phyloP scores from a whole-genome alignment of 352 stramenopile genomes.

The Phytophthora rubi region DNA sequence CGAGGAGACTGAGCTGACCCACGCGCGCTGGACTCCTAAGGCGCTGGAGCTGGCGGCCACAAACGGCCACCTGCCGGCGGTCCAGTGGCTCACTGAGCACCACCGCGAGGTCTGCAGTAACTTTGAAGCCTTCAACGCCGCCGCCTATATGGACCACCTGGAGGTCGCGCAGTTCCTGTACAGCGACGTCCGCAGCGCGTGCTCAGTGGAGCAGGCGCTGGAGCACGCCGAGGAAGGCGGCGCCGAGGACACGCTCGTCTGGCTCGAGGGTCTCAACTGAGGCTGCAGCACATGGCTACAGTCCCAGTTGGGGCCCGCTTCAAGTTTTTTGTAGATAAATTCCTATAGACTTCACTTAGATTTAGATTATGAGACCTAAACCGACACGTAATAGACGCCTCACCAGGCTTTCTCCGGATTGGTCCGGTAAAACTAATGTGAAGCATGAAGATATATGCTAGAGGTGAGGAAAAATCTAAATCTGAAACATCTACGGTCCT shows the following conservation, averaged over 20 bases:
- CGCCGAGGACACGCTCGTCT: constrained; percentile 65
- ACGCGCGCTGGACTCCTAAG: constrained; percentile 53
- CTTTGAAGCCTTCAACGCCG: constrained; percentile 68
- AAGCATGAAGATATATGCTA: too few species aligned
- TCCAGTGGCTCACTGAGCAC: constrained; percentile 70
- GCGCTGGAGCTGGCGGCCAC: constrained; percentile 66
- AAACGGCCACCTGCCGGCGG: constrained; percentile 63
- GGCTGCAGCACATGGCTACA: constrained; percentile 16
- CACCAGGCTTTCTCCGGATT: too few species aligned
- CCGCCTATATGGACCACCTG: constrained; percentile 77
- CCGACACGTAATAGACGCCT: not conserved
- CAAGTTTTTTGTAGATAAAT: constrained; percentile 9
- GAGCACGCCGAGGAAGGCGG: constrained; percentile 71
- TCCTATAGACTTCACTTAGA: not conserved
- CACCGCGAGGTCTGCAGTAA: constrained; percentile 52
- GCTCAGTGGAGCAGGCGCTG: constrained; percentile 57
- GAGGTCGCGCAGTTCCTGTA: constrained; percentile 64
- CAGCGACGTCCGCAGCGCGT: constrained; percentile 47
- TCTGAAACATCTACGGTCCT: too few species aligned
- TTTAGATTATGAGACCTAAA: constrained; percentile 2
- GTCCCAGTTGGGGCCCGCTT: constrained; percentile 8
- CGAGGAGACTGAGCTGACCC: constrained; percentile 8
- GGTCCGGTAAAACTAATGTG: too few species aligned
- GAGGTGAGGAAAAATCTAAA: too few species aligned
- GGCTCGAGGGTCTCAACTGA: constrained; percentile 60